phyloP scores from a whole-genome alignment of 2,329 filamentous ascomycete genomes.

The Ceratocystis smalleyi region DNA sequence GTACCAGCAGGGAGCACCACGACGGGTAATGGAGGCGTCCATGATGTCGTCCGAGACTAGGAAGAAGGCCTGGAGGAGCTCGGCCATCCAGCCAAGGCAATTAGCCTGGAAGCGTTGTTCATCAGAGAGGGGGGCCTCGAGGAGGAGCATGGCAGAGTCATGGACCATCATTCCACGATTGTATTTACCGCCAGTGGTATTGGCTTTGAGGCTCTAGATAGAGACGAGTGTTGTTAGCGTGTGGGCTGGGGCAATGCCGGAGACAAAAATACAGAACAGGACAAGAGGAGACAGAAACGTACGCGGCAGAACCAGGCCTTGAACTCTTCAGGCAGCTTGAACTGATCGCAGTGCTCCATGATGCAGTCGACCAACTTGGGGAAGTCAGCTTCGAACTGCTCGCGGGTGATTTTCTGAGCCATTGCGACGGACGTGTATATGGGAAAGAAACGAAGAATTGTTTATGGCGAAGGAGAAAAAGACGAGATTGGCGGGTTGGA shows the following conservation, averaged over 20 bases:
- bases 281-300: constrained; percentile 18
- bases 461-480: too few species aligned
- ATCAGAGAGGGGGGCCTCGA: constrained; percentile 52
- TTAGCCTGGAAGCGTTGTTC: constrained; percentile 81
- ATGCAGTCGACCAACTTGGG: constrained; percentile 72
- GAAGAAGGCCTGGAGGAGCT: constrained; percentile 97
- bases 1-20: constrained; percentile 95
- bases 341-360: constrained; percentile 59
- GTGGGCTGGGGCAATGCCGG: neutral
- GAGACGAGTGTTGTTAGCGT: constrained; percentile 9
- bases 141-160: constrained; percentile 71
- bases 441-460: too few species aligned
- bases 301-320: constrained; percentile 79
- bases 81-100: constrained; percentile 90
- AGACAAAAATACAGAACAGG: neutral
- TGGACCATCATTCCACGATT: constrained; percentile 97
- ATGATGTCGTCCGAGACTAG: constrained; percentile 98
- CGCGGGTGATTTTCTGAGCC: constrained; percentile 54
- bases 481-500: too few species aligned
- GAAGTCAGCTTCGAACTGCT: constrained; percentile 83
- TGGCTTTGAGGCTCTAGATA: constrained; percentile 60
- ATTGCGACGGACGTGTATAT: constrained; percentile 11
- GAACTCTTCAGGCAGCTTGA: constrained; percentile 68
- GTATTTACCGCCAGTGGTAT: constrained; percentile 88
- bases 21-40: constrained; percentile 88